phyloP scores from a whole-genome alignment of 2,329 filamentous ascomycete species.

The Daldinia sp. region DNA sequence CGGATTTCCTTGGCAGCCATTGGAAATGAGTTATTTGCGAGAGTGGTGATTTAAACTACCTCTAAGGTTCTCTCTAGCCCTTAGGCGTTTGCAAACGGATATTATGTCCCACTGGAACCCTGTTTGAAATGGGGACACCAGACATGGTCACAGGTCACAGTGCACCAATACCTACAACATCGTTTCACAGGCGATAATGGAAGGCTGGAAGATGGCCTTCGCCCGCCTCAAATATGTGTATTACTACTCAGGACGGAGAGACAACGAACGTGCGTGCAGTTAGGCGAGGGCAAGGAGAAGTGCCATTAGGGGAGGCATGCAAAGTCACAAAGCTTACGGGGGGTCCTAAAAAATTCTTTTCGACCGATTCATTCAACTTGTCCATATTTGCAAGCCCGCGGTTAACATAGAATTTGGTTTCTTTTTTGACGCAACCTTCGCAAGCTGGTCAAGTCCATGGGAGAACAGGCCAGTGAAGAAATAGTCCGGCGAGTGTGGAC shows the following conservation, averaged over 20 bases:
- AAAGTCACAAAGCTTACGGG: slow-evolving; percentile 13
- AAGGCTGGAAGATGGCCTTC: slow-evolving; percentile 1
- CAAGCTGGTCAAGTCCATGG: not conserved
- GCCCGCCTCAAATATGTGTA: slow-evolving; percentile 18
- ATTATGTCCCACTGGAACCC: not conserved
- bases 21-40: slow-evolving; percentile 14
- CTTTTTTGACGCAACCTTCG: slow-evolving; percentile 19
- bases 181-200: slow-evolving; percentile 7
- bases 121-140: slow-evolving; percentile 4
- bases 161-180: slow-evolving; percentile 17
- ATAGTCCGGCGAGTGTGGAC: not conserved
- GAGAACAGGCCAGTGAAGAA: not conserved
- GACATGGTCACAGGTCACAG: slow-evolving; percentile 37
- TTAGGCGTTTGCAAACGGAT: slow-evolving; percentile 3
- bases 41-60: slow-evolving; percentile 1
- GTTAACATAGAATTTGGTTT: slow-evolving; percentile 36
- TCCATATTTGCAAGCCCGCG: slow-evolving; percentile 28
- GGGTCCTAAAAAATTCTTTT: slow-evolving; percentile 16
- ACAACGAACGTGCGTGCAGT: slow-evolving; percentile 8
- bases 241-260: slow-evolving; percentile 17
- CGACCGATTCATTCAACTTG: slow-evolving; percentile 24
- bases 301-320: not conserved
- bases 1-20: slow-evolving; percentile 7
- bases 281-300: slow-evolving; percentile 2
- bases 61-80: not conserved